These are phyloP conservation scores for Spergularia bocconei DNA, from an alignment of 148 eudicot genomes.

Conservation along the genomic window DNA sequence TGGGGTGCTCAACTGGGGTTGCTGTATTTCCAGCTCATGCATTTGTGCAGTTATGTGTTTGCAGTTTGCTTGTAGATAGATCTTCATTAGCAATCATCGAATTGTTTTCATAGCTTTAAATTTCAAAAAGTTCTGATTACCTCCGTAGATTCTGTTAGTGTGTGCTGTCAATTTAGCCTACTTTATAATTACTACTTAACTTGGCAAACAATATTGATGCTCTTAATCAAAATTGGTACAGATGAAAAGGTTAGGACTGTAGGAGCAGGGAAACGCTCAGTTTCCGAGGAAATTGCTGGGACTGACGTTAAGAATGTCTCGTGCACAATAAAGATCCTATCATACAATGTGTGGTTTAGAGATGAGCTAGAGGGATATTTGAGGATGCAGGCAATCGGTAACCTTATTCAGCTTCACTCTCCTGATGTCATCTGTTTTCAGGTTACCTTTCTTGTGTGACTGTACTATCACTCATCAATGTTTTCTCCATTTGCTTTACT, in stretches of 20 bases:
- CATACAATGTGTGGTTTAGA: constrained; percentile 89
- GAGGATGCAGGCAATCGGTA: constrained; percentile 84
- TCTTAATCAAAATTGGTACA: background rate
- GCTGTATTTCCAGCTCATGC: no score
- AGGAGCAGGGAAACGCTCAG: constrained; percentile 12
- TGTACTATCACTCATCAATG: background rate
- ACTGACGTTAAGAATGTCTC: constrained; percentile 23
- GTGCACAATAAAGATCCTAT: constrained; percentile 56
- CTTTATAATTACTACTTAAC: background rate
- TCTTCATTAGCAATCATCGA: no score
- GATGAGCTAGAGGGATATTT: constrained; percentile 76
- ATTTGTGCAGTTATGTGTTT: no score
- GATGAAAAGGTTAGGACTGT: constrained; percentile 11
- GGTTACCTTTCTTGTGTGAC: constrained; percentile 38
- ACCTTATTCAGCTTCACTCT: constrained; percentile 75
- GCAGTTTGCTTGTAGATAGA: no score
- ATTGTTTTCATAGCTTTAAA: no score
- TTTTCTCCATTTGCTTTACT: background rate
- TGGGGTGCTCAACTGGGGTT: no score
- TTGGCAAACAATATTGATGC: background rate
- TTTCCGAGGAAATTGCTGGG: constrained; percentile 8
- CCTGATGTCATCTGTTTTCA: constrained; percentile 91
- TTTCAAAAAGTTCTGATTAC: background rate
- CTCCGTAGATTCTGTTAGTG: background rate
- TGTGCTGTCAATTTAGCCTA: background rate